These are phyloP conservation scores for Dianthus caryophyllus DNA, from an alignment of 148 eudicot genomes.

Conservation along the genomic window DNA sequence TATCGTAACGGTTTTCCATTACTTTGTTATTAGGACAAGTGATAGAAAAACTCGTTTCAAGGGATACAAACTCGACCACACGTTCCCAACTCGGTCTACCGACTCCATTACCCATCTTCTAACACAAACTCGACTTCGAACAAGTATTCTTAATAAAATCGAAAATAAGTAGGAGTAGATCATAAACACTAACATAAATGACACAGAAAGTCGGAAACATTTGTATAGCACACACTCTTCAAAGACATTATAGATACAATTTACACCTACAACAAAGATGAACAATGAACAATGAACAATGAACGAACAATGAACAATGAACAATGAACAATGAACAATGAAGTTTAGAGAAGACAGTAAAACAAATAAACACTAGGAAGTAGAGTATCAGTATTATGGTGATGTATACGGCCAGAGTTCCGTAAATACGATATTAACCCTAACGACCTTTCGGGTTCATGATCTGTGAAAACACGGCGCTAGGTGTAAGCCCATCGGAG, in stretches of 20 bases:
- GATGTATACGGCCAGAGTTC: neutral
- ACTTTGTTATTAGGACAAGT: too few species aligned
- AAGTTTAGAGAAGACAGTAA: constrained; percentile 3
- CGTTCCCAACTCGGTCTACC: too few species aligned
- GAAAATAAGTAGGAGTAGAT: too few species aligned
- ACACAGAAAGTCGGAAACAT: constrained; percentile 13
- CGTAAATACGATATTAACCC: constrained; percentile 11
- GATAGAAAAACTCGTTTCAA: too few species aligned
- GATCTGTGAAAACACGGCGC: constrained; percentile 92
- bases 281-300: constrained; percentile 8
- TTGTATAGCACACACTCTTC: constrained; percentile 25
- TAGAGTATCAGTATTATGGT: constrained; percentile 13
- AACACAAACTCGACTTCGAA: too few species aligned
- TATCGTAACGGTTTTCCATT: too few species aligned
- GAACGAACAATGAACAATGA: neutral
- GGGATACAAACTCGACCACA: too few species aligned
- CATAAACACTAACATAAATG: constrained; percentile 3
- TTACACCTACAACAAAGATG: constrained; percentile 22
- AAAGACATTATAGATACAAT: constrained; percentile 26
- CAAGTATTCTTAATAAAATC: neutral
- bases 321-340: constrained; percentile 9
- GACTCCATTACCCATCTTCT: too few species aligned
- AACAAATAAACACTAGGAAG: constrained; percentile 1
- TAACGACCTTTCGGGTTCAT: constrained; percentile 96
- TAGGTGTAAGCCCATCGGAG: constrained; percentile 84